Evolutionary conservation across 2,329 filamentous ascomycete species (phyloP).

Genomic region (Rutstroemia sp.): DNA sequence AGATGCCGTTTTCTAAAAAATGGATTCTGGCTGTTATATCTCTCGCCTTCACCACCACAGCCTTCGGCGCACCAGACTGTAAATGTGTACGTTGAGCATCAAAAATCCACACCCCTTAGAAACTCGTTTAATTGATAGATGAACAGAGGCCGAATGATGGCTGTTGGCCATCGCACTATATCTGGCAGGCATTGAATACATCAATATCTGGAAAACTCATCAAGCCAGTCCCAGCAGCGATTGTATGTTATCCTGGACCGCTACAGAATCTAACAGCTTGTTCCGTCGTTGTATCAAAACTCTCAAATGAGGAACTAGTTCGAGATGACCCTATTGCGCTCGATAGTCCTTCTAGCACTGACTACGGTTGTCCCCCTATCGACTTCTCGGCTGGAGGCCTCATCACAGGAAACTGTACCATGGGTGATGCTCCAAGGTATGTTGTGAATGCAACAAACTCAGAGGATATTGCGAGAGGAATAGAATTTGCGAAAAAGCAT

Average conservation of each 20-base stretch:
- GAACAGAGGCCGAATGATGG: constrained; percentile 9
- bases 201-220: constrained; percentile 30
- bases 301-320: constrained; percentile 32
- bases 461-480: constrained; percentile 29
- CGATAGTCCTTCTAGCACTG: constrained; percentile 37
- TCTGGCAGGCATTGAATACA: constrained; percentile 30
- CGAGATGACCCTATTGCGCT: constrained; percentile 31
- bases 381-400: not conserved
- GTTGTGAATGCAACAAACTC: constrained; percentile 33
- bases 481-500: constrained; percentile 39
- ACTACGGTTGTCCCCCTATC: constrained; percentile 32
- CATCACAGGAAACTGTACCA: constrained; percentile 28
- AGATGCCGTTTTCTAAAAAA: too few species aligned
- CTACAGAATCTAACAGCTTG: constrained; percentile 30
- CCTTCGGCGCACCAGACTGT: not conserved
- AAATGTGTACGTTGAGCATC: constrained; percentile 5
- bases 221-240: constrained; percentile 27
- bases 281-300: constrained; percentile 21
- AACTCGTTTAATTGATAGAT: not conserved
- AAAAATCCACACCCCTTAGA: too few species aligned
- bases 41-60: not conserved
- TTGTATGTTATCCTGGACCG: constrained; percentile 30
- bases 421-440: constrained; percentile 33
- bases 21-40: not conserved
- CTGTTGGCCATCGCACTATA: constrained; percentile 30